Percentiles rank a stretch among this genome's conserved stretches.
Evolutionary conservation across 805 yeast genomes (phyloP).

Genomic region (Spathaspora passalidarum): DNA sequence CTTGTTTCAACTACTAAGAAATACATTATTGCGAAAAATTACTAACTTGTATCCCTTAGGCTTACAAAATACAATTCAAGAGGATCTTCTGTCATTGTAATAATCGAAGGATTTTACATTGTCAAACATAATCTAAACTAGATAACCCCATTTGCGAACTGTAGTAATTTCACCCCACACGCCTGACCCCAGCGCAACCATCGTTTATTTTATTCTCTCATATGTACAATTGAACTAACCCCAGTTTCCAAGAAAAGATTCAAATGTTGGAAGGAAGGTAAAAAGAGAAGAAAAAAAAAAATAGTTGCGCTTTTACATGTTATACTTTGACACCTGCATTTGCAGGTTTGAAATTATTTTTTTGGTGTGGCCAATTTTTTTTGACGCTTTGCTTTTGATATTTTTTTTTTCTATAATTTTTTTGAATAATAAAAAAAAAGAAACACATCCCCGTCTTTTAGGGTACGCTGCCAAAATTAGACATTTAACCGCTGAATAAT

Average conservation of each 20-base stretch:
- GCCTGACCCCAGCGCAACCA: neutral
- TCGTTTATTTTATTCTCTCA: neutral
- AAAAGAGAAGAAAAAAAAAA: neutral
- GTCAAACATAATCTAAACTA: too few species aligned
- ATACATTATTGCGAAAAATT: too few species aligned
- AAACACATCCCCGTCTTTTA: neutral
- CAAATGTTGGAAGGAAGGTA: neutral
- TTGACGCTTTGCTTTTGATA: neutral
- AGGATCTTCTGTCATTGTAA: too few species aligned
- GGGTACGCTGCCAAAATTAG: neutral
- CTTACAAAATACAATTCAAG: too few species aligned
- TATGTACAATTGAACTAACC: too few species aligned
- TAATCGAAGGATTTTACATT: too few species aligned
- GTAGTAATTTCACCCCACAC: too few species aligned
- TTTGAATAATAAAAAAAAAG: neutral
- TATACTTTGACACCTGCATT: neutral
- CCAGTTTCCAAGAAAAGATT: neutral
- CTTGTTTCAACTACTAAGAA: too few species aligned
- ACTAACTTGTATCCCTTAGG: too few species aligned
- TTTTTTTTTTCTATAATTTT: neutral
- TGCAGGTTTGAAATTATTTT: neutral
- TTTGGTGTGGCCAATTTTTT: too few species aligned
- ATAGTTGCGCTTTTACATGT: neutral
- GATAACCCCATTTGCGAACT: too few species aligned
- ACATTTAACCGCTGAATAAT: neutral